These are phyloP conservation scores for Cruciata laevipes DNA, from an alignment of 257 asterid genomes.

Conservation along the genomic window DNA sequence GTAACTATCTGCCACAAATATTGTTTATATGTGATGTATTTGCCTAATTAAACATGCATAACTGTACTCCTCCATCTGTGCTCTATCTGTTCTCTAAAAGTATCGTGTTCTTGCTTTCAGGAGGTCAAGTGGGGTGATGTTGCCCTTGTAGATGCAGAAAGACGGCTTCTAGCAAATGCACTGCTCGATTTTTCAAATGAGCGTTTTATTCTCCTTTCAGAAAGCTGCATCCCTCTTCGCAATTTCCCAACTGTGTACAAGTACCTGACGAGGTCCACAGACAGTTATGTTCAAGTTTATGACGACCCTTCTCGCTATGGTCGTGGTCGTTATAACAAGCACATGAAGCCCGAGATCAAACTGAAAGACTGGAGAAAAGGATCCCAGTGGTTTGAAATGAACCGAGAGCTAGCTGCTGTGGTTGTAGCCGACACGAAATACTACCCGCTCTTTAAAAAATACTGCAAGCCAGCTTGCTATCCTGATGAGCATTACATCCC, in stretches of 20 bases:
- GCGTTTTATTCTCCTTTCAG: constrained; percentile 82
- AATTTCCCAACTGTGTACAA: constrained; percentile 59
- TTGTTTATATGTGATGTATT: background rate
- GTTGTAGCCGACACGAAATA: constrained; percentile 67
- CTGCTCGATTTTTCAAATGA: constrained; percentile 89
- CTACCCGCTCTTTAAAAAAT: constrained; percentile 52
- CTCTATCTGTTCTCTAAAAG: constrained; percentile 3
- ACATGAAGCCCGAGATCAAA: constrained; percentile 62
- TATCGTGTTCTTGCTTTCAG: constrained; percentile 34
- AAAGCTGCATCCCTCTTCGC: constrained; percentile 86
- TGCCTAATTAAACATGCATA: background rate
- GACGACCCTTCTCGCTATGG: constrained; percentile 89
- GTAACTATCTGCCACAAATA: background rate
- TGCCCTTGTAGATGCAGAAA: constrained; percentile 82
- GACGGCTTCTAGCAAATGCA: constrained; percentile 80
- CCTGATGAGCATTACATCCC: constrained; percentile 96
- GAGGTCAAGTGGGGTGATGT: constrained; percentile 86
- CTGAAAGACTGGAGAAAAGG: constrained; percentile 92
- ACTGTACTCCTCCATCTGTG: background rate
- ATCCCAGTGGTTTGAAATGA: constrained; percentile 93
- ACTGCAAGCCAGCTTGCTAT: constrained; percentile 80
- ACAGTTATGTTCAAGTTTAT: constrained; percentile 69
- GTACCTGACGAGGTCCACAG: constrained; percentile 52
- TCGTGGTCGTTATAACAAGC: constrained; percentile 80
- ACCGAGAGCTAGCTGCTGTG: constrained; percentile 57